Evolutionary conservation across 768 basidiomycete species (phyloP), one percentile per base, ranked within the genome.

Genomic region (Calocybe cyanea): DNA sequence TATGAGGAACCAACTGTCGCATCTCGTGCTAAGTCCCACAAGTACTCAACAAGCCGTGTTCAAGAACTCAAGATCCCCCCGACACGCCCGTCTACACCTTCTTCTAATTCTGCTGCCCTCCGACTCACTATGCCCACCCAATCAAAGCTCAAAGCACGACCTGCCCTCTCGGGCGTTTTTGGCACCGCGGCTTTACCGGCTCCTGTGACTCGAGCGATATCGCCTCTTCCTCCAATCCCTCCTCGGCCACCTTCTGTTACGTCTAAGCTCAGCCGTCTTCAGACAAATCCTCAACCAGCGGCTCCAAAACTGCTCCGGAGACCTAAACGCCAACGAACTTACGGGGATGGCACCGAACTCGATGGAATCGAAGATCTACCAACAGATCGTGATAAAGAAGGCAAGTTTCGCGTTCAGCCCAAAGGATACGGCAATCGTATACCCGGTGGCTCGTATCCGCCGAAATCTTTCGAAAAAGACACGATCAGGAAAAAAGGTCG

Each of bases 121-220:
- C 81, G 89, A 40, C 73, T 93, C 41, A 94, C 92, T 19, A 86
- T 92, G 85, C 92, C 92, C 1, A 91, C 87, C 4, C 83, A 85
- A 41, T 79, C 83, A 4, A 80, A 87, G 37, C 65, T 83, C 21
- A 91, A 87, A 68, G 69, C 80, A 2, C 77, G 92, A 32, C 81
- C 88, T 28, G 69, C 89, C 0, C 73, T 94, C 25, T 81, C 84
- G n/a, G 72, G 83, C 39, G 75, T 93, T 14, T 94, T 92, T 62
- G 76, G 78, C 25, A 63, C 75, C 17, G 50, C 69, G 15, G 45
- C 68, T n/a, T 52, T 63, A 18, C 65, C 66, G 18, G 63, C 70
- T 21, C 63, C 69, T 34, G 44, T 61, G 43, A 48, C 65, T 31
- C 80, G 81, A 31, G 69, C 83, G 33, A 69, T 70, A 46, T 83